A percentile compares a stretch with the other conserved stretches of the same genome.
Conservation (phyloP, 208 protist genomes). For the Angomonas deanei region DNA sequence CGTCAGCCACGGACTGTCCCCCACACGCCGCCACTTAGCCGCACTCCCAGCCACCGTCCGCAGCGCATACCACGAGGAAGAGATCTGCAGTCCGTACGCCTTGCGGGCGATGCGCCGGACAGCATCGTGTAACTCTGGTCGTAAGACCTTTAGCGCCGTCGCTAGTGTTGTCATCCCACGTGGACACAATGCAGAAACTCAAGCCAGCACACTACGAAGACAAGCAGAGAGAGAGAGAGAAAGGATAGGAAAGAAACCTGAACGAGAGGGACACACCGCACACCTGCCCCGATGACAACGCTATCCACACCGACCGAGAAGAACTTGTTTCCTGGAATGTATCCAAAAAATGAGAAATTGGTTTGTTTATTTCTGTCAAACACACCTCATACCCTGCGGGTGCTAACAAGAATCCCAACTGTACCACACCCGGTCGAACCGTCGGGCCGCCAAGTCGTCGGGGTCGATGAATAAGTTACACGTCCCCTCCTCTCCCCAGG, state of each 20-base stretch:
- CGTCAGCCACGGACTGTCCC: neutral
- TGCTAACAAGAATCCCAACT: slow-evolving; percentile 19
- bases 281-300: too few relatives aligned
- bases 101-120: neutral
- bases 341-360: neutral
- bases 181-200: too few relatives aligned
- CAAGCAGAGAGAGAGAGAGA: slow-evolving; percentile 1
- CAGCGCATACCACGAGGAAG: neutral
- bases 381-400: slow-evolving; percentile 9
- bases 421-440: slow-evolving; percentile 15
- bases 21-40: neutral
- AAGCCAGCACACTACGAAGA: slow-evolving; percentile 2
- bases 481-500: slow-evolving; percentile 14
- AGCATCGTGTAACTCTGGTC: neutral
- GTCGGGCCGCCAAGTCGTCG: slow-evolving; percentile 4
- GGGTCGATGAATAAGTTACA: slow-evolving; percentile 14
- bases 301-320: too few relatives aligned
- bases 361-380: neutral
- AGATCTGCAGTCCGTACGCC: neutral
- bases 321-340: too few relatives aligned
- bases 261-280: too few relatives aligned
- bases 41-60: slow-evolving; percentile 4
- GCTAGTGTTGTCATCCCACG: too few relatives aligned
- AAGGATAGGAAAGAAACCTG: slow-evolving; percentile 2
- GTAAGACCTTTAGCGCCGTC: too few relatives aligned